phyloP scores from a whole-genome alignment of 441 rosid genomes.

The Kokia cookei region DNA sequence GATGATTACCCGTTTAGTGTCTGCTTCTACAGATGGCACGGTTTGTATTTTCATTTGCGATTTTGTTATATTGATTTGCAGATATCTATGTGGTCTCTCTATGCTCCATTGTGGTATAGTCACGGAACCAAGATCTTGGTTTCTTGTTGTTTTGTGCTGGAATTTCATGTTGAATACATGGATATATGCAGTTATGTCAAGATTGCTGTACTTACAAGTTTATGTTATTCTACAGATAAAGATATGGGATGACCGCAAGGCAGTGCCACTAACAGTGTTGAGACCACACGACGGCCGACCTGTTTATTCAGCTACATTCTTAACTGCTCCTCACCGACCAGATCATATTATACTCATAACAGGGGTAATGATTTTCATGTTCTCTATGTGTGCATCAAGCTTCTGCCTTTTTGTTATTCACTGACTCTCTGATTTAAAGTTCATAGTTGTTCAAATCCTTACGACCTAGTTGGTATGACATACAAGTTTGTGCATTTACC shows the following conservation, averaged over 20 bases:
- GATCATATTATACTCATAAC: conserved; percentile 85
- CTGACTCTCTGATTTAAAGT: not conserved
- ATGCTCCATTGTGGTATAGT: not conserved
- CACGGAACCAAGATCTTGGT: not conserved
- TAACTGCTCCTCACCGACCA: conserved; percentile 71
- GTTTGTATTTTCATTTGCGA: conserved; percentile 35
- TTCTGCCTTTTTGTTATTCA: conserved; percentile 1
- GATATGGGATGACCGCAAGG: conserved; percentile 87
- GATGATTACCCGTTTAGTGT: conserved; percentile 78
- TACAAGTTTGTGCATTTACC: not conserved
- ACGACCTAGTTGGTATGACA: not conserved
- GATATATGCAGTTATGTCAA: not conserved
- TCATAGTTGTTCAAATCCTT: not conserved
- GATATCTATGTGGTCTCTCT: not conserved
- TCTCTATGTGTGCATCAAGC: not conserved
- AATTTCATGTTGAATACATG: not conserved
- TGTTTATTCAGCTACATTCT: conserved; percentile 69
- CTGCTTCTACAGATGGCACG: conserved; percentile 88
- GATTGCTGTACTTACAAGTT: not conserved
- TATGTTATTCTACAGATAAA: conserved; percentile 49
- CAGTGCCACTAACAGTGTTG: conserved; percentile 57
- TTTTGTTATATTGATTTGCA: not conserved
- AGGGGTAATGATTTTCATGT: conserved; percentile 39
- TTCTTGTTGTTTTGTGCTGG: not conserved
- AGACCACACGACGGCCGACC: conserved; percentile 86